Evolutionary conservation across 108 stramenopile species (phyloP), one percentile per base, ranked within the genome.

Genomic region (Cyclostephanos invisitatus): DNA sequence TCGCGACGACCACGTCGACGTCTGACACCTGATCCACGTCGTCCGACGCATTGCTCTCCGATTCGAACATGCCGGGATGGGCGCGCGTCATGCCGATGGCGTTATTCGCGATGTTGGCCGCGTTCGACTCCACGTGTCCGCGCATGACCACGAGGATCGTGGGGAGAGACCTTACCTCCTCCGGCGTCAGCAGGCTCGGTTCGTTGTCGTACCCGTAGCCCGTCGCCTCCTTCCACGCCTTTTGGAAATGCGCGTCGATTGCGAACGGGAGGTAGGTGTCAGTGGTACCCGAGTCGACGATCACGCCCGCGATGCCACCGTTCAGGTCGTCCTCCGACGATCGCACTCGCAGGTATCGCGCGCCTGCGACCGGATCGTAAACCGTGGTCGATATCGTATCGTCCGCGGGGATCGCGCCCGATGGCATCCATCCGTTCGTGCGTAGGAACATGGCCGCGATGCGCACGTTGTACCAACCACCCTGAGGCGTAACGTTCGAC

Each of bases 1-100:
- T 80, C 7, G 95, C 91, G n/a, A 93, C 51, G 10, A 93, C 57
- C 22, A 93, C 81, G 83, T 91, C 90, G 54, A 70, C 28, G 42
- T 44, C 28, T 6, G 56, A 48, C 2, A 55, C 40, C 51, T 55
- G 44, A 48, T 73, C 51, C 35, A 37, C 5, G 3, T 27, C 5
- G 3, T 27, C 60, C 11, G 14, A 3, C 3, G 47, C 9, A 44
- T 42, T 57, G 1, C 63, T 36, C 21, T 53, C 61, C 10, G 28
- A 6, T 25, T 62, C 22, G 62, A 73, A 60, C 78, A 80, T 73
- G 1, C 29, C 54, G 11, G 40, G 27, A 62, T 80, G 71, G 28
- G 40, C 58, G 3, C 64, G 35, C 7, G 64, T 49, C 78, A 80
- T 68, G 32, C 78, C 78, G 15, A 73, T 44, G 18, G 29, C 40